Evolutionary conservation across 768 basidiomycete species (phyloP), one percentile per base, ranked within the genome.

Genomic region (Udeniomyces megalosporus): DNA sequence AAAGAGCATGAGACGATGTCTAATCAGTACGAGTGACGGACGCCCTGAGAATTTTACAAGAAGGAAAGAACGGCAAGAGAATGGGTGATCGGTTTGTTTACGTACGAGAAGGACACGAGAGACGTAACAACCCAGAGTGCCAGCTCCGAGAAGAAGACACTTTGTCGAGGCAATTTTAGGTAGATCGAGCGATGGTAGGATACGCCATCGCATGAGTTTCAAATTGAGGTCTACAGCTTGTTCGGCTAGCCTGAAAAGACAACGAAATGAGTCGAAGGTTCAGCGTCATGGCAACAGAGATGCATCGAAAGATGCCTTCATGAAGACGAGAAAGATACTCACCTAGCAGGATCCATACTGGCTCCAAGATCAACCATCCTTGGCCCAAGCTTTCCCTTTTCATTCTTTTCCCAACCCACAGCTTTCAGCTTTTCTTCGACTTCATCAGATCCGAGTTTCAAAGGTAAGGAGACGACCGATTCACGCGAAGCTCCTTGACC

Each of bases 201-300:
- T 90, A 22, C 93, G 81, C 93, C 93, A 97, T 22, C 89, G 81
- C 93, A 99, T 97, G 46, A 99, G 79, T 71, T 96, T 96, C 52
- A 97, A 77, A 71, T 97, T 99, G 45, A 99, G 77, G 74, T 96
- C 91, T n/a, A 97, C 90, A 0, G 95, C 95, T 73, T 99, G 93
- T 66, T 88, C 83, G 0, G 93, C 92, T 4, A 97, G 80, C 67
- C 90, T 90, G 66, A 6, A 42, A 42, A 17, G 45, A 31, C 6
- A 51, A 2, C n/a, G 22, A 26, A 53, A 34, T 2, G 4, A 49
- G n/a, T 10, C 2, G 14, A 24, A 17, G 5, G 26, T 17, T 20
- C 46, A 20, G 17, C 7, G n/a, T 26, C n/a, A 32, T 47, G 32
- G 22, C 17, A n/a, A 5, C 26, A 44, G 17, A 38, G 32, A 26